Percentiles rank a stretch among this genome's conserved stretches.
These are phyloP conservation scores for Begonia peltatifolia DNA, from an alignment of 306 rosid genomes.

Conservation along the genomic window DNA sequence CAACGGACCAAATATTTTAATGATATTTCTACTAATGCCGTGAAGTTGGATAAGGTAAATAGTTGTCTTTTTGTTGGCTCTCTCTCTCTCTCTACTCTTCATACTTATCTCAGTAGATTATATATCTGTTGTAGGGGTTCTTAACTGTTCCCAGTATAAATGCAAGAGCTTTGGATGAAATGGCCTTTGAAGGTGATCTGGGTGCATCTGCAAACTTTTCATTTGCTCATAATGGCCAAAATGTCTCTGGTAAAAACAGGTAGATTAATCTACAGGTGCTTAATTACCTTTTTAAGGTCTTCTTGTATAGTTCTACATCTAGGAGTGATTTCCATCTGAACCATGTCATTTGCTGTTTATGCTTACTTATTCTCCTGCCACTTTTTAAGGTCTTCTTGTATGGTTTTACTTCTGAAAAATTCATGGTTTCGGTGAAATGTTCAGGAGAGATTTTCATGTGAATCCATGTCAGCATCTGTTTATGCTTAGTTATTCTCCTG, in stretches of 20 bases:
- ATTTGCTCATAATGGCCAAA: conserved; percentile 14
- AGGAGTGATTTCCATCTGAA: no score
- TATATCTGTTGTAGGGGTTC: conserved; percentile 12
- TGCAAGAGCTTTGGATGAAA: conserved; percentile 8
- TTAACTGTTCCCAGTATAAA: conserved; percentile 12
- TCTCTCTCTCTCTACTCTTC: not conserved
- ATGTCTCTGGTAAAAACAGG: conserved; percentile 21
- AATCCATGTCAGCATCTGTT: no score
- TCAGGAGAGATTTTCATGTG: no score
- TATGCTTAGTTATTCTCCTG: no score
- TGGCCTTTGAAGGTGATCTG: conserved; percentile 14
- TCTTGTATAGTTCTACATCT: no score
- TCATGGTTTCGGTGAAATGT: no score
- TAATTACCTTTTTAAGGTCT: no score
- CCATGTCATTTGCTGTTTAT: no score
- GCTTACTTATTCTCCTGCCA: no score
- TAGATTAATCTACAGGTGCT: conserved; percentile 5
- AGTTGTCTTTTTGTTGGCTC: not conserved
- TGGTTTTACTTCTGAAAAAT: no score
- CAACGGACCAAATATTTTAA: conserved; percentile 16
- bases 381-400: no score
- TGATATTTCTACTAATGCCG: conserved; percentile 11
- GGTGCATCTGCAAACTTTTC: conserved; percentile 17
- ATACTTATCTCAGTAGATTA: not conserved
- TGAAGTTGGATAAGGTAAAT: conserved; percentile 24